These are phyloP conservation scores for Trichophyton equinum DNA, from an alignment of 2,329 filamentous ascomycete species.

Conservation along the genomic window DNA sequence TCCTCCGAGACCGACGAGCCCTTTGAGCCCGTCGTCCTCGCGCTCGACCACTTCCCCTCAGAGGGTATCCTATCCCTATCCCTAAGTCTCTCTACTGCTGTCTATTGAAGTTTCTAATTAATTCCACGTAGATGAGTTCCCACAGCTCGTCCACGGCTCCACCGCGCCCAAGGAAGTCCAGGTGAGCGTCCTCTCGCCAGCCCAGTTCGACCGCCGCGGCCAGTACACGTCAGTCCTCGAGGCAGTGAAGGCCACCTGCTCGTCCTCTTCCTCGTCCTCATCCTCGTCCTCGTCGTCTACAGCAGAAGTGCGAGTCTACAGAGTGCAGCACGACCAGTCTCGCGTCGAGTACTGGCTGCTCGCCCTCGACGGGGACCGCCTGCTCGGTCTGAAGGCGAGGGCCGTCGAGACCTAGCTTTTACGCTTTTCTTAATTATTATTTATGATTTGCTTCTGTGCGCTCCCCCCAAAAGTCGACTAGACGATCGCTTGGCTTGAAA, in stretches of 20 bases:
- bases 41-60: slow-evolving; percentile 30
- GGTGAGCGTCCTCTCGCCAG: slow-evolving; percentile 46
- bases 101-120: not conserved
- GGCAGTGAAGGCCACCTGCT: slow-evolving; percentile 34
- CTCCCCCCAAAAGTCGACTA: too few relatives aligned
- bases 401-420: slow-evolving; percentile 53
- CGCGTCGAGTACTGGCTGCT: slow-evolving; percentile 72
- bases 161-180: not conserved
- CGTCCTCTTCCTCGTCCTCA: too few relatives aligned
- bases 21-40: slow-evolving; percentile 63
- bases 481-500: too few relatives aligned
- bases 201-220: slow-evolving; percentile 60
- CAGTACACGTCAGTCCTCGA: slow-evolving; percentile 45
- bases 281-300: slow-evolving; percentile 10
- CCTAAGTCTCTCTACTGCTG: not conserved
- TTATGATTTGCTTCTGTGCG: too few relatives aligned
- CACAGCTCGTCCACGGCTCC: not conserved
- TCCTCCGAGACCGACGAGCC: slow-evolving; percentile 74
- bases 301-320: slow-evolving; percentile 62
- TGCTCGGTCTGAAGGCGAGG: slow-evolving; percentile 69
- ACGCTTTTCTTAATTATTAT: too few relatives aligned
- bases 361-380: slow-evolving; percentile 44
- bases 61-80: not conserved
- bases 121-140: not conserved
- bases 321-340: slow-evolving; percentile 49